Base-by-base conservation (phyloP, 2,329 filamentous ascomycete species). In the Exophiala bonariae region DNA sequence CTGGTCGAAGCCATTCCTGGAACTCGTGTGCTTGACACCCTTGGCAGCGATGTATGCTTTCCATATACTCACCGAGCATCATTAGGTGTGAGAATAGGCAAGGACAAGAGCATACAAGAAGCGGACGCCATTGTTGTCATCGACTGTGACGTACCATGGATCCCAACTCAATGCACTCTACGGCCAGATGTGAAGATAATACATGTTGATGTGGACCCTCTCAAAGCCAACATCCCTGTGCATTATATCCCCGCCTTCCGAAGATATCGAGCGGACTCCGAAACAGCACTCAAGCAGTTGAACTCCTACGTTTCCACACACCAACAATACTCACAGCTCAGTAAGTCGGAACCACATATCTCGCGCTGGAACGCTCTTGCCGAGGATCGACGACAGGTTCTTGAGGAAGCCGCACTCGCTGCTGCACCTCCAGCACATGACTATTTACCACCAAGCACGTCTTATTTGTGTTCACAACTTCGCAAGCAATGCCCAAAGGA, bases 71-170 rank as follows among this genome's bases (percentile, higher is more conserved):
- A 75, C 37, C 66, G 69, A 1, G 80, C 70, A 1, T 88, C 80
- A 72, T 63, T 89, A 9, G 85, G 91, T 2, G 66, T 93, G 41
- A 78, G 83, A 35, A 93, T 84, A 59, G 89, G 89, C 2, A 76
- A 80, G 2, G 86, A 95, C 41, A 81, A 87, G 2, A 75, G 77
- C 33, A 87, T 96, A 63, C 78, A 76, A 49, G 81, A 81, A 0
- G 89, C 91, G 0, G 92, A 96, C 64, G 80, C 89, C 8, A 95
- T 96, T 49, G 57, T 96, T 1, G 85, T 96, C 2, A 63, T 95
- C 18, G 87, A 96, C 66, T 93, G 89, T 55, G 91, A 96, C 62
- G 89, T 96, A 0, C 91, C 91, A 0, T 96, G 90, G 89, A 90
- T 96, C 44, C 83, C 85, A 14, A 93, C 89, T 0, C 81, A 82